Percentiles rank a stretch among this genome's conserved stretches.
Conservation (phyloP, 306 rosid species). For the Castanopsis chinensis region DNA sequence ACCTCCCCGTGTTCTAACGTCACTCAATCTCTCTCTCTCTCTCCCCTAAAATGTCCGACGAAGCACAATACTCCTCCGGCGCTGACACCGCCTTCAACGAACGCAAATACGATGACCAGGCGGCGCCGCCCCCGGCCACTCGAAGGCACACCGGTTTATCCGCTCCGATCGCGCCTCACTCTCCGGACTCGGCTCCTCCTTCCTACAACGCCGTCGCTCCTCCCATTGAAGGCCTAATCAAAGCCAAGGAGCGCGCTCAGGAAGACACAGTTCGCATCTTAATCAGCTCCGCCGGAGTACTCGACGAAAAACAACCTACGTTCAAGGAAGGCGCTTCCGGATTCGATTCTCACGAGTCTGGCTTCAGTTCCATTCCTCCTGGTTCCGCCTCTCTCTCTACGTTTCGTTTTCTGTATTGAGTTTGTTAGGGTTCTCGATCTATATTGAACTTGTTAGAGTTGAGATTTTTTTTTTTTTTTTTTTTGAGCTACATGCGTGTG, state of each 20-base stretch:
- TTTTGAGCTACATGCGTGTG: no score
- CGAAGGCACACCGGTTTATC: slow-evolving; percentile 71
- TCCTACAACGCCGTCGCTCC: slow-evolving; percentile 67
- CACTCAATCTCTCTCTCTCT: background rate
- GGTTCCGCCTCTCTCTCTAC: slow-evolving; percentile 3
- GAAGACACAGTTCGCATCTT: slow-evolving; percentile 86
- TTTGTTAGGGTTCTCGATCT: no score
- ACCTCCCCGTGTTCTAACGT: no score
- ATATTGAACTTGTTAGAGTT: no score
- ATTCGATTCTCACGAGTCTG: slow-evolving; percentile 59
- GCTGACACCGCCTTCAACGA: slow-evolving; percentile 51
- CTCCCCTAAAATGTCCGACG: slow-evolving; percentile 55
- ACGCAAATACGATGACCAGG: slow-evolving; percentile 80
- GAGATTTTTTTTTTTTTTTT: no score
- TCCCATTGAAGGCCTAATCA: slow-evolving; percentile 61
- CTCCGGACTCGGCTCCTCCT: slow-evolving; percentile 46
- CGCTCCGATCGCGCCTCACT: slow-evolving; percentile 44
- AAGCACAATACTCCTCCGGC: slow-evolving; percentile 60
- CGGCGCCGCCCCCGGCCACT: slow-evolving; percentile 31
- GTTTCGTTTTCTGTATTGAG: background rate
- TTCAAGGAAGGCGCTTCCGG: slow-evolving; percentile 66
- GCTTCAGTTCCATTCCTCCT: slow-evolving; percentile 36
- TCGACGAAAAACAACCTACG: slow-evolving; percentile 75
- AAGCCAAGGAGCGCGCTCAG: slow-evolving; percentile 88
- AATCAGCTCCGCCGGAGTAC: slow-evolving; percentile 28